Percentiles rank a stretch among this genome's conserved stretches.
phyloP scores from a whole-genome alignment of 495 filamentous ascomycete species.

The Penicillium coprophilum region DNA sequence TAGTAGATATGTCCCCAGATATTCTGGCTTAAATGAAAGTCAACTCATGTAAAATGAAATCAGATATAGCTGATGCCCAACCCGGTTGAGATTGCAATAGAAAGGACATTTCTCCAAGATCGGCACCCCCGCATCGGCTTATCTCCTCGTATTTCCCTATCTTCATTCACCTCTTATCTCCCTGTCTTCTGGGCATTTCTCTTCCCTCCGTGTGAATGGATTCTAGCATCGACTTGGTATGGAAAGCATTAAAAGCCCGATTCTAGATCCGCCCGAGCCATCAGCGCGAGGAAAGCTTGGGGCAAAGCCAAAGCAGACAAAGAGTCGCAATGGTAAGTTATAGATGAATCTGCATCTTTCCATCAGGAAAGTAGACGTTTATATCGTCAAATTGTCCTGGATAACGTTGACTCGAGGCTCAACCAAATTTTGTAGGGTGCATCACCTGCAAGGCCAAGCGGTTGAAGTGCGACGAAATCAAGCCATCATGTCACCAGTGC shows the following conservation, averaged over 20 bases:
- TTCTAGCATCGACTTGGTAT: slow-evolving; percentile 38
- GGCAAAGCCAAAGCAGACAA: slow-evolving; percentile 72
- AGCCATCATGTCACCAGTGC: slow-evolving; percentile 74
- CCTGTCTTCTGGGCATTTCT: background rate
- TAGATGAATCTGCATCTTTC: background rate
- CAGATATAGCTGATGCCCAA: background rate
- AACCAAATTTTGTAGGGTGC: slow-evolving; percentile 57
- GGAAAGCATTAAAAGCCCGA: slow-evolving; percentile 65
- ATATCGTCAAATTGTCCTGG: slow-evolving; percentile 7
- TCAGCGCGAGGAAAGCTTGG: slow-evolving; percentile 33
- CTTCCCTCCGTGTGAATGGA: slow-evolving; percentile 1
- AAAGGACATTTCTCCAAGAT: slow-evolving; percentile 1
- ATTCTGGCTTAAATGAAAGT: too few species aligned
- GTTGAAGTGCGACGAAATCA: slow-evolving; percentile 79
- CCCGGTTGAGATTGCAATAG: background rate
- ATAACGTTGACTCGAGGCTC: slow-evolving; percentile 38
- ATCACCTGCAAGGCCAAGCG: slow-evolving; percentile 80
- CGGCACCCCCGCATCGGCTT: slow-evolving; percentile 15
- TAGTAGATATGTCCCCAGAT: background rate
- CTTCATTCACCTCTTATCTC: slow-evolving; percentile 3
- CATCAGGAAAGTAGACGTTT: background rate
- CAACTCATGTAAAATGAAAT: background rate
- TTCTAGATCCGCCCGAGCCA: slow-evolving; percentile 48
- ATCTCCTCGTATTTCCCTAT: slow-evolving; percentile 12
- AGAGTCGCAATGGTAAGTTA: slow-evolving; percentile 76